Evolutionary conservation across 257 asterid species (phyloP).

Genomic region (Plantago elongata): DNA sequence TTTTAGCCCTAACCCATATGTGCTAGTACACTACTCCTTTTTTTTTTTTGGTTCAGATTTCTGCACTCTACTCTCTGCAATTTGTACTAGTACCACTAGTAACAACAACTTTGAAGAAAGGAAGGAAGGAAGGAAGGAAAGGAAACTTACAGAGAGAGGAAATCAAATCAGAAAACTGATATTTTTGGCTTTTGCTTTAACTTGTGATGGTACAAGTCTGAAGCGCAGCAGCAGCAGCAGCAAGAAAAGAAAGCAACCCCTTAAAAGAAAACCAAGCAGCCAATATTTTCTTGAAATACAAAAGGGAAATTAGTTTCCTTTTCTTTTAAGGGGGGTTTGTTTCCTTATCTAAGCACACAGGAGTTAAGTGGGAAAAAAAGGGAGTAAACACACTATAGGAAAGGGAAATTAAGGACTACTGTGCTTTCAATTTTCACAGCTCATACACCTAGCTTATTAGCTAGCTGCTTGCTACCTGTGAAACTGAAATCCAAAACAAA

Average conservation of each 20-base stretch:
- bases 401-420: too few relatives aligned
- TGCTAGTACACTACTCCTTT: conserved; percentile 5
- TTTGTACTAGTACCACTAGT: conserved; percentile 21
- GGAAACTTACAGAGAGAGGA: background rate
- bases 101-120: conserved; percentile 21
- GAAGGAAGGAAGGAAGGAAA: conserved; percentile 19
- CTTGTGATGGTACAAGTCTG: conserved; percentile 1
- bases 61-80: conserved; percentile 12
- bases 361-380: too few relatives aligned
- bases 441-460: background rate
- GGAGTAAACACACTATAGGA: too few relatives aligned
- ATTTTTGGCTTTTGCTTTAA: background rate
- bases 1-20: conserved; percentile 61
- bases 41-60: conserved; percentile 38
- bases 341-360: too few relatives aligned
- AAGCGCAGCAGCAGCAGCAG: background rate
- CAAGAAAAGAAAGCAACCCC: too few relatives aligned
- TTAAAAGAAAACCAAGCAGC: background rate
- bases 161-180: too few relatives aligned
- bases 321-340: too few relatives aligned
- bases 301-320: background rate
- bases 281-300: background rate
- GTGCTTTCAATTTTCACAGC: background rate
- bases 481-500: background rate
- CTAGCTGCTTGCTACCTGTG: too few relatives aligned